Evolutionary conservation across 192 early-diverging fungal genomes (phyloP).

Genomic region (Backusella australiensis): DNA sequence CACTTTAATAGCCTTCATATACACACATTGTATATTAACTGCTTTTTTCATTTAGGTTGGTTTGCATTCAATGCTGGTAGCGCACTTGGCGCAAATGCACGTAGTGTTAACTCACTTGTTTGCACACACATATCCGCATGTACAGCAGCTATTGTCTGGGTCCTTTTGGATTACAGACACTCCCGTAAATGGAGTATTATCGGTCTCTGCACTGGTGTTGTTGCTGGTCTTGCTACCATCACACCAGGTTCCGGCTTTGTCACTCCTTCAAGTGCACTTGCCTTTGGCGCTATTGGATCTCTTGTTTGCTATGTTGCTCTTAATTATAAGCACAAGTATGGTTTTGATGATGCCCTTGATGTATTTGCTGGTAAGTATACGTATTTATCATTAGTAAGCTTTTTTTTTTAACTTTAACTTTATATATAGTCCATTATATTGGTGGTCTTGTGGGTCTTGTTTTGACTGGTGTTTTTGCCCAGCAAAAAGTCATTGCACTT

Average conservation of each 20-base stretch:
- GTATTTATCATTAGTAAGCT: conserved; percentile 17
- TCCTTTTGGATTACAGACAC: conserved; percentile 67
- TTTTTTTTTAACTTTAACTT: background rate
- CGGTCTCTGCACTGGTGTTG: conserved; percentile 86
- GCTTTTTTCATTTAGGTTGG: conserved; percentile 57
- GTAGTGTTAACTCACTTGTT: conserved; percentile 74
- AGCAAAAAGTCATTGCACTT: conserved; percentile 64
- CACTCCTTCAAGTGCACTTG: conserved; percentile 66
- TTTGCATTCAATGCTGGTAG: conserved; percentile 87
- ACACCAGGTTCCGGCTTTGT: conserved; percentile 86
- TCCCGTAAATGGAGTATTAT: conserved; percentile 76
- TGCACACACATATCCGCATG: conserved; percentile 76
- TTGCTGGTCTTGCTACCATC: conserved; percentile 88
- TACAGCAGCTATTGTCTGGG: conserved; percentile 70
- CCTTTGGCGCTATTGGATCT: conserved; percentile 72
- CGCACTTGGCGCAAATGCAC: conserved; percentile 64
- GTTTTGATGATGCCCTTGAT: conserved; percentile 82
- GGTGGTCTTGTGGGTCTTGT: conserved; percentile 77
- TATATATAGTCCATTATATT: conserved; percentile 58
- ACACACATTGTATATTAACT: conserved; percentile 28
- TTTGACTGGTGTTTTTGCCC: conserved; percentile 87
- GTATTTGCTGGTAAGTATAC: conserved; percentile 61
- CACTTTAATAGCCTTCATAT: background rate
- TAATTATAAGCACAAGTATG: conserved; percentile 60
- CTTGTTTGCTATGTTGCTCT: conserved; percentile 65